Evolutionary conservation across 2,329 filamentous ascomycete species (phyloP).

Genomic region (Pestalotiopsis sp.): DNA sequence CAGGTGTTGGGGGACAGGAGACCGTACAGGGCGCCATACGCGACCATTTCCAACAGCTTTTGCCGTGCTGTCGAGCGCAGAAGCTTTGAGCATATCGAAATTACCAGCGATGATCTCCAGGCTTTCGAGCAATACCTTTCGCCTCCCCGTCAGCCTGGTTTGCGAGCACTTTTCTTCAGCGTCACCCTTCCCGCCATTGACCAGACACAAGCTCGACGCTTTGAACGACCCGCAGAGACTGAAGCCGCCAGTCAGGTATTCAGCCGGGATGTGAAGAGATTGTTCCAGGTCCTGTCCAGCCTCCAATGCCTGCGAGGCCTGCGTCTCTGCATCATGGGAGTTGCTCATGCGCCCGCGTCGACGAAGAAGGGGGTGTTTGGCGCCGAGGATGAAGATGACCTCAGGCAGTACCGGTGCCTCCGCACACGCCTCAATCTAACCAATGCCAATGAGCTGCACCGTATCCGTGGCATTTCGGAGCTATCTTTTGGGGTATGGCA

Average conservation of each 20-base stretch:
- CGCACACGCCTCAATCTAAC: not conserved
- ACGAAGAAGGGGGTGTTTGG: not conserved
- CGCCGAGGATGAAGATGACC: not conserved
- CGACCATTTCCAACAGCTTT: conserved; percentile 1
- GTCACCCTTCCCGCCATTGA: not conserved
- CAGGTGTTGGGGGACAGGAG: not conserved
- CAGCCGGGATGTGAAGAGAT: not conserved
- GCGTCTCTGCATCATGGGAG: not conserved
- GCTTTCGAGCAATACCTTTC: not conserved
- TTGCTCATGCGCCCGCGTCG: not conserved
- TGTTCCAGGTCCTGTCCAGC: not conserved
- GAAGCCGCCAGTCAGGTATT: not conserved
- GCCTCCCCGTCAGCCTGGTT: not conserved
- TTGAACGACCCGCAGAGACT: conserved; percentile 7
- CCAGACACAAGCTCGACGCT: not conserved
- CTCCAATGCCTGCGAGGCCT: not conserved
- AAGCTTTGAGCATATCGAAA: not conserved
- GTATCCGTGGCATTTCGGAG: not conserved
- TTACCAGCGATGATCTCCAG: conserved; percentile 6
- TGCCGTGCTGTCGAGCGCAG: conserved; percentile 2
- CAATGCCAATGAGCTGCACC: not conserved
- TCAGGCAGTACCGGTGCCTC: not conserved
- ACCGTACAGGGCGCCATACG: not conserved
- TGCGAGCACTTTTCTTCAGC: conserved; percentile 1
- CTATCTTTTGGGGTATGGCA: not conserved